phyloP scores from a whole-genome alignment of 192 early-diverging fungal genomes.

The Linnemannia hyalina region DNA sequence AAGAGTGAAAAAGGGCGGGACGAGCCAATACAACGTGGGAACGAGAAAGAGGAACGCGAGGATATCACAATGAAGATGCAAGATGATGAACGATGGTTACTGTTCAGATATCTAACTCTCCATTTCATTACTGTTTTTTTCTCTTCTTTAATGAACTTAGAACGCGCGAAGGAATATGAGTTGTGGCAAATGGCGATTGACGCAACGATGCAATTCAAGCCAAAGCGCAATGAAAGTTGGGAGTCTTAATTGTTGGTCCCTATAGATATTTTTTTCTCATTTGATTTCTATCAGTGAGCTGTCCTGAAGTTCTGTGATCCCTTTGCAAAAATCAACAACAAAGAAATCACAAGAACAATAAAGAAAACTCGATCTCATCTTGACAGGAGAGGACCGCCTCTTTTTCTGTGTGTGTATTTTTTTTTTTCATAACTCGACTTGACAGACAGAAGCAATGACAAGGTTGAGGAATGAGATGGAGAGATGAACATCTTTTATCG shows the following conservation, averaged over 20 bases:
- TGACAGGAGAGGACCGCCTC: background rate
- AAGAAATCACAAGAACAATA: background rate
- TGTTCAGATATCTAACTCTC: background rate
- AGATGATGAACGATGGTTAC: background rate
- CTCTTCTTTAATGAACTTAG: conserved; percentile 43
- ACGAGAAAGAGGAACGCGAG: background rate
- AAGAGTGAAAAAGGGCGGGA: background rate
- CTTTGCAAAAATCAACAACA: background rate
- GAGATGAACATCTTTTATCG: background rate
- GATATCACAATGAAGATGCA: background rate
- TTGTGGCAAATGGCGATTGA: conserved; percentile 86
- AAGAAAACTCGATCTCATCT: background rate
- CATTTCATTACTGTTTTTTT: background rate
- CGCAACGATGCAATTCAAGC: too few relatives aligned
- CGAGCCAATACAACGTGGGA: background rate
- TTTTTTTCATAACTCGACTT: background rate
- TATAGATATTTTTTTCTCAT: background rate
- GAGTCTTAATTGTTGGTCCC: conserved; percentile 67
- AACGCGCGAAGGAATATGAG: conserved; percentile 71
- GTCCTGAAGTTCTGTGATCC: background rate
- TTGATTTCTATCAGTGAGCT: background rate
- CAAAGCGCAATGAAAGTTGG: conserved; percentile 10
- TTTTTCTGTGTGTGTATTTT: background rate
- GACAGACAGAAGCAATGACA: background rate
- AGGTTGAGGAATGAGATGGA: background rate